Percentiles rank a stretch among this genome's conserved stretches.
Evolutionary conservation across 352 stramenopile species (phyloP).

Genomic region (Pythium dissotocum): DNA sequence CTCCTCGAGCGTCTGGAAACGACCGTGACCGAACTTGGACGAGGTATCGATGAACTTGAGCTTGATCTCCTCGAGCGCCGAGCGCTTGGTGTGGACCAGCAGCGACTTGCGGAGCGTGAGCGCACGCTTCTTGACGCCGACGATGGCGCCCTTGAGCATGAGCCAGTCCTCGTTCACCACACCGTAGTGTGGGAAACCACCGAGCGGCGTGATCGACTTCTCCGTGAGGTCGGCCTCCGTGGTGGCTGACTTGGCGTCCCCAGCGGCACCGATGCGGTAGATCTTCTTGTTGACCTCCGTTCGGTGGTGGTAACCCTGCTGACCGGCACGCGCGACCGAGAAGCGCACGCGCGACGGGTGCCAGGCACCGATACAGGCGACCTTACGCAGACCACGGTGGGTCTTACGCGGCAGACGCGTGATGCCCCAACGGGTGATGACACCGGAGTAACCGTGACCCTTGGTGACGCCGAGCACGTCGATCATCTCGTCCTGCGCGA

Average conservation of each 20-base stretch:
- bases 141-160: conserved; percentile 99
- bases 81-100: conserved; percentile 96
- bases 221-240: conserved; percentile 99
- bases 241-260: conserved; percentile 94
- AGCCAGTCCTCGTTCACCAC: conserved; percentile 99
- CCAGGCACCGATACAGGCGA: conserved; percentile 99
- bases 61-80: conserved; percentile 96
- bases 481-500: conserved; percentile 97
- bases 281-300: conserved; percentile 99
- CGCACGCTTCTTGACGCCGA: conserved; percentile 98
- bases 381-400: conserved; percentile 99
- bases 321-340: conserved; percentile 98
- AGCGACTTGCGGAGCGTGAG: conserved; percentile 99
- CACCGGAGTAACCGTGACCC: conserved; percentile 98
- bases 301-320: conserved; percentile 99
- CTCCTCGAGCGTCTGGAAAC: conserved; percentile 99
- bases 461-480: conserved; percentile 99
- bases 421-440: conserved; percentile 99
- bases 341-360: conserved; percentile 98
- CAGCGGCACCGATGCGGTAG: conserved; percentile 96
- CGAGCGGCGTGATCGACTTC: conserved; percentile 99
- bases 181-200: conserved; percentile 99
- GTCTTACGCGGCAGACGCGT: conserved; percentile 99
- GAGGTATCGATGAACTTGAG: conserved; percentile 97
- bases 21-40: conserved; percentile 99